Evolutionary conservation across 305 asterid genomes (phyloP).

Genomic region (Salvia sclarea): DNA sequence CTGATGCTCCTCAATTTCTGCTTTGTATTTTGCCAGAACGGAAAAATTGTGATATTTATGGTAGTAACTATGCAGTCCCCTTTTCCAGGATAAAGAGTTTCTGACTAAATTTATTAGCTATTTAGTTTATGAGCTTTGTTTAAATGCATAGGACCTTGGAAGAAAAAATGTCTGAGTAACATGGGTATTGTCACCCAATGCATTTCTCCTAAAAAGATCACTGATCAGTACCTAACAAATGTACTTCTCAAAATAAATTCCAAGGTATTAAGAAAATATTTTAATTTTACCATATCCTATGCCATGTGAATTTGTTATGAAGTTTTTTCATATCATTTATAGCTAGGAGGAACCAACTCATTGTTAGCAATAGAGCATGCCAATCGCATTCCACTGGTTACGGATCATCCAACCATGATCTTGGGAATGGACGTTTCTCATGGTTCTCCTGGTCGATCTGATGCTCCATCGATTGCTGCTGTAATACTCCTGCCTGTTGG

Average conservation of each 20-base stretch:
- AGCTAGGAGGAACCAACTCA: constrained; percentile 96
- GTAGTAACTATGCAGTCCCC: constrained; percentile 41
- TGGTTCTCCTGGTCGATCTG: constrained; percentile 85
- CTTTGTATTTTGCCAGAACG: constrained; percentile 89
- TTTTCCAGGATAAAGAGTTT: constrained; percentile 22
- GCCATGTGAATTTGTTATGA: constrained; percentile 20
- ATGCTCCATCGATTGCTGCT: constrained; percentile 91
- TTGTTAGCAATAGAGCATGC: constrained; percentile 72
- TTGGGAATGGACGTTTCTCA: constrained; percentile 97
- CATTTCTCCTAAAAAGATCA: constrained; percentile 71
- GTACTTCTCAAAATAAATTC: constrained; percentile 91
- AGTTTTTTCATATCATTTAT: constrained; percentile 27
- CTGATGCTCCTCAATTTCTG: constrained; percentile 72
- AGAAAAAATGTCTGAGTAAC: constrained; percentile 68
- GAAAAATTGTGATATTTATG: constrained; percentile 77
- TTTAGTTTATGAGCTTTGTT: constrained; percentile 26
- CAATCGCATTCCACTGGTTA: constrained; percentile 51
- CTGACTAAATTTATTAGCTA: constrained; percentile 14
- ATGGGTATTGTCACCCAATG: constrained; percentile 84
- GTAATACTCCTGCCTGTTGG: constrained; percentile 47
- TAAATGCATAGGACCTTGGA: constrained; percentile 83
- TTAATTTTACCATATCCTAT: constrained; percentile 23
- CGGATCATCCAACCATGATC: constrained; percentile 85
- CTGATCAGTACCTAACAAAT: constrained; percentile 76
- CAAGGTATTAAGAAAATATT: constrained; percentile 53